Percentiles rank a stretch among this genome's conserved stretches.
phyloP scores from a whole-genome alignment of 2,329 filamentous ascomycete genomes.

The Beauveria australis region DNA sequence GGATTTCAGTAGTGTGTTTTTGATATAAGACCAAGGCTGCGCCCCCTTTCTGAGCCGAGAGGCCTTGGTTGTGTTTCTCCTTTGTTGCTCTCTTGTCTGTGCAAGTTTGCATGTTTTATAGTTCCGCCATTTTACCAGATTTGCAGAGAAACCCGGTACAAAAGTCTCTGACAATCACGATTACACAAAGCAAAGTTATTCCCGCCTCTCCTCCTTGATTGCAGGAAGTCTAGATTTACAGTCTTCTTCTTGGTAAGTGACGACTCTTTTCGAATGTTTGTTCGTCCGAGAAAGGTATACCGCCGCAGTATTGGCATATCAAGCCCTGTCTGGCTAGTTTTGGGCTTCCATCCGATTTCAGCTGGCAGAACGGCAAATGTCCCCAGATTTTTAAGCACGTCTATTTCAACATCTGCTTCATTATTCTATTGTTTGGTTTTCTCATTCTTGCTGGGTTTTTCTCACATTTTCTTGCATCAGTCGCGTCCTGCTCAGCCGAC shows the following conservation, averaged over 20 bases:
- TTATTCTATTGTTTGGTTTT: background rate
- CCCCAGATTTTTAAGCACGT: too few relatives aligned
- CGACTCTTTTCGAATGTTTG: background rate
- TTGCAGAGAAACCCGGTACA: background rate
- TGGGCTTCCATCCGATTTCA: background rate
- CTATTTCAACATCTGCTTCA: background rate
- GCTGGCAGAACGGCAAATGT: background rate
- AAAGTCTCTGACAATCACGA: background rate
- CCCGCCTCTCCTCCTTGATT: too few relatives aligned
- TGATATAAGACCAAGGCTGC: slow-evolving; percentile 4
- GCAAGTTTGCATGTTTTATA: background rate
- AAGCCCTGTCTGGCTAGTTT: background rate
- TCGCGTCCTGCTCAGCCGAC: background rate
- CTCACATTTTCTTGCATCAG: background rate
- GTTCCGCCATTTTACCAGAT: background rate
- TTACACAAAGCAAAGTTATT: too few relatives aligned
- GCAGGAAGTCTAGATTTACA: too few relatives aligned
- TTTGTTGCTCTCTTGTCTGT: background rate
- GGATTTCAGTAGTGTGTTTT: background rate
- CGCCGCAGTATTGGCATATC: background rate
- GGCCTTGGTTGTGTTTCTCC: background rate
- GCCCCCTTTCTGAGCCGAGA: background rate
- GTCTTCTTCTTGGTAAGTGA: too few relatives aligned
- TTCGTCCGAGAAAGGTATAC: background rate
- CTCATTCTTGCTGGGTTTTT: background rate